A percentile compares a stretch with the other conserved stretches of the same genome.
Conservation (phyloP, 2,329 filamentous ascomycete genomes). For the Colletotrichum ledebouriae region DNA sequence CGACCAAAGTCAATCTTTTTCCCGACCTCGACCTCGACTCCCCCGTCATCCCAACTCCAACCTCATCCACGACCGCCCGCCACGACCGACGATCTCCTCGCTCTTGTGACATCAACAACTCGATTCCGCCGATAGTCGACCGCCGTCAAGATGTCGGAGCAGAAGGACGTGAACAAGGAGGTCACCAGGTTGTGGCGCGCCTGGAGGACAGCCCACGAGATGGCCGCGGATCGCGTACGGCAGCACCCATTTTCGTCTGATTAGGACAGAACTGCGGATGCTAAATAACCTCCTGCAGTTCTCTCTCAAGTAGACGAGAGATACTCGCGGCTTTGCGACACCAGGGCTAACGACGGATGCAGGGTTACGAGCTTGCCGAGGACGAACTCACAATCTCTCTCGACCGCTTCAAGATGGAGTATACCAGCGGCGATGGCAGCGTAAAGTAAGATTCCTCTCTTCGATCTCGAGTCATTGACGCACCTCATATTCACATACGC, state of each 20-base stretch:
- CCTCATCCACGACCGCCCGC: slow-evolving; percentile 11
- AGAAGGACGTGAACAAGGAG: slow-evolving; percentile 65
- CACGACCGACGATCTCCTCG: background rate
- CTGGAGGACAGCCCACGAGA: slow-evolving; percentile 93
- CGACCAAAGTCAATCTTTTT: slow-evolving; percentile 40
- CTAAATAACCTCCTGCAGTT: background rate
- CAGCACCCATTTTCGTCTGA: background rate
- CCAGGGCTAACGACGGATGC: slow-evolving; percentile 45
- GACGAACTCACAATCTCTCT: slow-evolving; percentile 90
- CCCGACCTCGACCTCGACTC: slow-evolving; percentile 20
- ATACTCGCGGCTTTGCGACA: background rate
- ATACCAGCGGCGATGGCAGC: slow-evolving; percentile 78
- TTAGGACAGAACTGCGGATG: background rate
- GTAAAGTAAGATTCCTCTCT: slow-evolving; percentile 74
- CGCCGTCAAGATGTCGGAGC: slow-evolving; percentile 54
- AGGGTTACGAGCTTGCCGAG: slow-evolving; percentile 95
- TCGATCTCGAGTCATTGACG: background rate
- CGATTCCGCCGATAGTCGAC: slow-evolving; percentile 5
- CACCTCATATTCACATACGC: slow-evolving; percentile 26
- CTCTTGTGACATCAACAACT: slow-evolving; percentile 10
- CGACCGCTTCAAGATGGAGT: slow-evolving; percentile 82
- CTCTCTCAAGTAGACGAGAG: background rate
- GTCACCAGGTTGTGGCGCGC: slow-evolving; percentile 88
- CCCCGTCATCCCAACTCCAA: slow-evolving; percentile 13
- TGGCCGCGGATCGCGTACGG: slow-evolving; percentile 90